These are phyloP conservation scores for Fusarium sp. DNA, from an alignment of 2,329 filamentous ascomycete species.

Conservation along the genomic window DNA sequence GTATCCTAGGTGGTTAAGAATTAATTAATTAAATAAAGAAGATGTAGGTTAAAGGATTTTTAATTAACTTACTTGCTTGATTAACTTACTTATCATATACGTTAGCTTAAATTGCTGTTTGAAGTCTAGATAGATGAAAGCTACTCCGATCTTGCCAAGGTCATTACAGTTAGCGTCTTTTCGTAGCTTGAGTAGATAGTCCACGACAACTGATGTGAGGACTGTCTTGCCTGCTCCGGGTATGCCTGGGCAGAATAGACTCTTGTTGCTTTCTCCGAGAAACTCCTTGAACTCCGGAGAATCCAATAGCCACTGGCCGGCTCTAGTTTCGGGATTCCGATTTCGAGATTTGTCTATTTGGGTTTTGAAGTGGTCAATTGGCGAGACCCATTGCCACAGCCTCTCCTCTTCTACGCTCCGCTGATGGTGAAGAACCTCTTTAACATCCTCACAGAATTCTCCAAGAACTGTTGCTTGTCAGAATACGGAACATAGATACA, in stretches of 20 bases:
- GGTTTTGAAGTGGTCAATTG: not conserved
- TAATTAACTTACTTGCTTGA: too few species aligned
- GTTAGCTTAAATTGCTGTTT: not conserved
- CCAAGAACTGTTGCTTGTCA: not conserved
- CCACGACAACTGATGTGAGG: not conserved
- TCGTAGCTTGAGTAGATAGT: not conserved
- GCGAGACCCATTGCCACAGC: not conserved
- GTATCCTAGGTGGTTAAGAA: too few species aligned
- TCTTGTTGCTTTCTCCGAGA: not conserved
- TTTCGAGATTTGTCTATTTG: not conserved
- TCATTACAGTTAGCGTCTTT: too few species aligned
- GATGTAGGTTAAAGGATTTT: too few species aligned
- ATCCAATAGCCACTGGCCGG: not conserved
- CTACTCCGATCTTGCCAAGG: not conserved
- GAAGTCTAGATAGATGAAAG: not conserved
- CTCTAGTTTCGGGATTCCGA: not conserved
- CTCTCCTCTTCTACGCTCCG: not conserved
- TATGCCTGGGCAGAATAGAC: not conserved
- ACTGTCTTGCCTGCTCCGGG: not conserved
- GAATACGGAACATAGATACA: not conserved
- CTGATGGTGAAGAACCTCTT: not conserved
- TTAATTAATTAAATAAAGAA: too few species aligned
- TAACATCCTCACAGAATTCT: not conserved
- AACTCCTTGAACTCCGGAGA: not conserved
- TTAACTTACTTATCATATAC: too few species aligned